These are phyloP conservation scores for Monilinia polystroma DNA, from an alignment of 2,329 filamentous ascomycete genomes.

Conservation along the genomic window DNA sequence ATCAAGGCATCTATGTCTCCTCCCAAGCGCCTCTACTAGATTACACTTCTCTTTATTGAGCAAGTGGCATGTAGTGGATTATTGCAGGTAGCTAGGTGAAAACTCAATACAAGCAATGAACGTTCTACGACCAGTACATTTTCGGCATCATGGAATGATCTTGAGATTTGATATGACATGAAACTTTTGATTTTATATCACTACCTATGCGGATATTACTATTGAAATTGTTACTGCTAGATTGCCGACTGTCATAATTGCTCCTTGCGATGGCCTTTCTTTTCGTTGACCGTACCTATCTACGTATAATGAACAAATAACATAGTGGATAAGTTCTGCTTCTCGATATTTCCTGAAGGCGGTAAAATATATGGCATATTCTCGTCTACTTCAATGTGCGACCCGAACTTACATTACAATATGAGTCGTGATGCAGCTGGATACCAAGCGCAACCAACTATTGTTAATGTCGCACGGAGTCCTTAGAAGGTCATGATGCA, in stretches of 20 bases:
- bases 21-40: conserved; percentile 94
- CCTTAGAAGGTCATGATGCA: not conserved
- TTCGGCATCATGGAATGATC: not conserved
- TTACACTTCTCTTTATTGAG: conserved; percentile 37
- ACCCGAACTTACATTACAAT: not conserved
- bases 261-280: not conserved
- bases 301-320: not conserved
- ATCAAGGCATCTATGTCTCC: conserved; percentile 99
- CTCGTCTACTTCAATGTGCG: too few relatives aligned
- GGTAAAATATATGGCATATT: not conserved
- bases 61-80: conserved; percentile 28
- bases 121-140: conserved; percentile 1
- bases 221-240: not conserved
- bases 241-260: not conserved
- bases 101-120: conserved; percentile 31
- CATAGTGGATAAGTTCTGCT: not conserved
- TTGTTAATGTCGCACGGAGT: not conserved
- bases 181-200: not conserved
- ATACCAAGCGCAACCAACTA: not conserved
- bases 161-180: not conserved
- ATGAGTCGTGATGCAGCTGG: not conserved
- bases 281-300: too few relatives aligned
- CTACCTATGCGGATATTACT: not conserved
- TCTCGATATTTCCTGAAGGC: not conserved
- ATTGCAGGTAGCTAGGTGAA: conserved; percentile 35